Evolutionary conservation across 768 basidiomycete genomes (phyloP).

Genomic region (Lyophyllum atratum): DNA sequence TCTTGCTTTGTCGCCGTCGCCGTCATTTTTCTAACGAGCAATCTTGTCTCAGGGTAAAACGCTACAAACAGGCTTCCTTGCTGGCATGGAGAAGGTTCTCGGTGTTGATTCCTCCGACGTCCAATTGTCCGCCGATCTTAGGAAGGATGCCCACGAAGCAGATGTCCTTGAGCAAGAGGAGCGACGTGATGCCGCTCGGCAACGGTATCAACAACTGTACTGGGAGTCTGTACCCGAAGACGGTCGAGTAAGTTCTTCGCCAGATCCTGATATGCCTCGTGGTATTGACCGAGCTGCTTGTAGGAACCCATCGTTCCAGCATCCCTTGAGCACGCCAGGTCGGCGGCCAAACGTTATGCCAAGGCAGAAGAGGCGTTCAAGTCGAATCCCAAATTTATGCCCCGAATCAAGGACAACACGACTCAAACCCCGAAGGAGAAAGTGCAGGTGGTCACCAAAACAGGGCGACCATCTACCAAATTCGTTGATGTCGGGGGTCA

Average conservation of each 20-base stretch:
- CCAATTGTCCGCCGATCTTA: slow-evolving; percentile 12
- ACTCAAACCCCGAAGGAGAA: slow-evolving; percentile 37
- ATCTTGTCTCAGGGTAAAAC: slow-evolving; percentile 48
- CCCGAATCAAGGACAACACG: slow-evolving; percentile 36
- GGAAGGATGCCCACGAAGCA: slow-evolving; percentile 58
- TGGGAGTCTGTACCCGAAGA: slow-evolving; percentile 80
- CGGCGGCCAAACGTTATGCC: slow-evolving; percentile 36
- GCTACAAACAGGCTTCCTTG: slow-evolving; percentile 78
- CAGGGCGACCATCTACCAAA: slow-evolving; percentile 56
- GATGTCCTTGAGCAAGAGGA: slow-evolving; percentile 63
- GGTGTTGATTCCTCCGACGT: slow-evolving; percentile 42
- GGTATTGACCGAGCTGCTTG: slow-evolving; percentile 5
- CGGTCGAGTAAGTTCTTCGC: slow-evolving; percentile 48
- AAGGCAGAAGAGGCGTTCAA: slow-evolving; percentile 35
- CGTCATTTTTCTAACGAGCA: slow-evolving; percentile 1
- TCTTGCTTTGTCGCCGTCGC: slow-evolving; percentile 2
- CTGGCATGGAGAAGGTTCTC: slow-evolving; percentile 80
- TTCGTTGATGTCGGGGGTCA: slow-evolving; percentile 77
- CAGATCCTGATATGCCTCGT: background rate
- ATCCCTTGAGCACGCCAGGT: slow-evolving; percentile 51
- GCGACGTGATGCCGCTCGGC: slow-evolving; percentile 54
- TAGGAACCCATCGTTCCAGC: slow-evolving; percentile 67
- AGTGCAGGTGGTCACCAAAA: slow-evolving; percentile 38
- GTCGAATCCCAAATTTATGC: slow-evolving; percentile 40
- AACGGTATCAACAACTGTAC: slow-evolving; percentile 70